These are phyloP conservation scores for Auriscalpium microsporum DNA, from an alignment of 768 basidiomycete genomes.

Conservation along the genomic window DNA sequence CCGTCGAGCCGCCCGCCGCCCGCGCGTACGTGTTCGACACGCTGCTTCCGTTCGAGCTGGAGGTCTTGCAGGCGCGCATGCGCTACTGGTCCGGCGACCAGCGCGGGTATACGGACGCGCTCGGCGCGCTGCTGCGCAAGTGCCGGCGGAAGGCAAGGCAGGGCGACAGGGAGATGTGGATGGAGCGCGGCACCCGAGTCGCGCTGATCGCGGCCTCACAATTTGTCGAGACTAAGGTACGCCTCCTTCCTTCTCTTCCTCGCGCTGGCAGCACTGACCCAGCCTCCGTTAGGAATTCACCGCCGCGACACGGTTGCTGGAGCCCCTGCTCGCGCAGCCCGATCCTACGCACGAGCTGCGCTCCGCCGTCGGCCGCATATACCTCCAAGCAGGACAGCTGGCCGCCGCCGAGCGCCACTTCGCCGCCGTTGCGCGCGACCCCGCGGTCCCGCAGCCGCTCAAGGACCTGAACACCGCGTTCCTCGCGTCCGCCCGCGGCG, in stretches of 20 bases:
- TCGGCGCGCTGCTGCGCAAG: conserved; percentile 50
- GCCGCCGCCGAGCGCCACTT: conserved; percentile 53
- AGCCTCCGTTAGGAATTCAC: conserved; percentile 45
- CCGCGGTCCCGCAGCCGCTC: conserved; percentile 32
- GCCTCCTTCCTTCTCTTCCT: not conserved
- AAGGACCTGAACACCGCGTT: conserved; percentile 56
- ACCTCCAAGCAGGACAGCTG: conserved; percentile 67
- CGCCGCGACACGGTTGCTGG: conserved; percentile 59
- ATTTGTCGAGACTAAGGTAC: conserved; percentile 68
- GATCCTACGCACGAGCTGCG: conserved; percentile 46
- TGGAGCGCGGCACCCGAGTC: conserved; percentile 69
- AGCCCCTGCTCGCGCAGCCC: conserved; percentile 45
- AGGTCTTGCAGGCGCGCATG: conserved; percentile 63
- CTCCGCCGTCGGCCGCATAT: conserved; percentile 64
- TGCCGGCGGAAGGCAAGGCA: conserved; percentile 39
- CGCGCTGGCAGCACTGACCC: not conserved
- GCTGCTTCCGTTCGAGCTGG: conserved; percentile 47
- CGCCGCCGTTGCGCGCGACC: conserved; percentile 37
- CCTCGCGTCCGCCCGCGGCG: conserved; percentile 58
- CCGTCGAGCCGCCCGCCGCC: conserved; percentile 42
- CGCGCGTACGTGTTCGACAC: conserved; percentile 54
- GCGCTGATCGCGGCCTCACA: conserved; percentile 74
- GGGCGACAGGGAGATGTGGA: conserved; percentile 52
- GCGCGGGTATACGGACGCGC: conserved; percentile 71
- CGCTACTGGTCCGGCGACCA: conserved; percentile 79